Base-by-base conservation (phyloP, 257 asterid species). In the Lantana camara region DNA sequence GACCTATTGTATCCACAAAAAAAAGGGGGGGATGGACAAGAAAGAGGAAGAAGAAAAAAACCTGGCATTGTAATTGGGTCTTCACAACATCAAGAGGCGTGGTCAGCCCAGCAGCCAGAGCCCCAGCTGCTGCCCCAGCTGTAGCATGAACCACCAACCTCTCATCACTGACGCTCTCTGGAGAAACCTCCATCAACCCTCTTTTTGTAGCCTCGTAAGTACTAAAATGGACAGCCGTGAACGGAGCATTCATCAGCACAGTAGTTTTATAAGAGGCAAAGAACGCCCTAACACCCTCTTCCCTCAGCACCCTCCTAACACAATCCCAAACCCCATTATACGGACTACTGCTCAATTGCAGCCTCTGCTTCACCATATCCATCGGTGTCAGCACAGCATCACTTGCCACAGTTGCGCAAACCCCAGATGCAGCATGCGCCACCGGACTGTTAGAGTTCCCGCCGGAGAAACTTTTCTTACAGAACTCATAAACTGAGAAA, bases 361-460 rank as follows among this genome's bases (percentile, higher is more conserved):
- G 80, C 75, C 99, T 83, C 86, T 94, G 99, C 69, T 94, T 90
- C 80, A 94, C 99, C 93, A 91, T 73, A 78, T 94, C 99, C 99
- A 86, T 94, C 0, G 99, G 99, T 20, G 97, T 94, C 10, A 90
- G 77, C 54, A 90, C 97, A 4, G 95, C 94, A 46, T 94, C 97
- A 41, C 97, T 90, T 1, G 95, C 91, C 11, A 90, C 77, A 13
- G 99, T 94, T 1, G 99, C 99, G 19, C 82, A 83, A 41, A 94
- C 85, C 21, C 99, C 99, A 2, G 99, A 79, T 4, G 65, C 80
- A 0, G 96, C 96, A 53, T 94, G 97, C 2, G 92, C 95, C 32
- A 17, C 75, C 1, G 83, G 77, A 45, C 90, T 88, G 66, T 82
- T 83, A 1, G 89, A 80, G 19, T 90, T 79, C 1, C 95, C 99